These are phyloP conservation scores for Xerocomus minutiporus DNA, from an alignment of 1,284 basidiomycete species.

Conservation along the genomic window DNA sequence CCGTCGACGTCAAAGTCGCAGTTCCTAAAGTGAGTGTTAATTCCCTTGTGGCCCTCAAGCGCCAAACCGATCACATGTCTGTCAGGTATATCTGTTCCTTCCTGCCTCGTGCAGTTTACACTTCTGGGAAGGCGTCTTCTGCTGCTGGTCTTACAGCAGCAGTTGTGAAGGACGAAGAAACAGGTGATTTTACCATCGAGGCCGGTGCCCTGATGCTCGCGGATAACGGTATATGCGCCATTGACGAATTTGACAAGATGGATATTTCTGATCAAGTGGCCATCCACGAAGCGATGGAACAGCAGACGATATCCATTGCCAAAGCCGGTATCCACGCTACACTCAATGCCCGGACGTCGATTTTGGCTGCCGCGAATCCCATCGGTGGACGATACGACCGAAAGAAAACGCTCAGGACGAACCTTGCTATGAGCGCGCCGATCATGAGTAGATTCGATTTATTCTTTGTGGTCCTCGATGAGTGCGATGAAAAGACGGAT, in stretches of 20 bases:
- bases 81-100: slow-evolving; percentile 97
- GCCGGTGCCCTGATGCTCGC: slow-evolving; percentile 98
- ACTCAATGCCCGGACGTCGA: slow-evolving; percentile 95
- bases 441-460: slow-evolving; percentile 99
- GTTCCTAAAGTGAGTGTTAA: slow-evolving; percentile 81
- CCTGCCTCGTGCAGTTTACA: slow-evolving; percentile 96
- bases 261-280: slow-evolving; percentile 98
- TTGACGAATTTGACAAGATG: slow-evolving; percentile 99
- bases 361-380: slow-evolving; percentile 97
- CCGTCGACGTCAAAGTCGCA: slow-evolving; percentile 97
- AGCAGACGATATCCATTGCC: slow-evolving; percentile 98
- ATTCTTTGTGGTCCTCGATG: slow-evolving; percentile 98
- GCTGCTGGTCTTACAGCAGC: slow-evolving; percentile 98
- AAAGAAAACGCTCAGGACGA: slow-evolving; percentile 90
- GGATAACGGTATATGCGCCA: slow-evolving; percentile 99
- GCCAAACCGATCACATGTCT: background rate
- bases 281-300: slow-evolving; percentile 99
- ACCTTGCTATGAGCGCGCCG: slow-evolving; percentile 96
- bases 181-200: slow-evolving; percentile 99
- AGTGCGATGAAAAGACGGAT: slow-evolving; percentile 93
- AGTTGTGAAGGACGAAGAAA: slow-evolving; percentile 98
- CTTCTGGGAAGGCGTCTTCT: slow-evolving; percentile 97
- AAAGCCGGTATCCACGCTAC: slow-evolving; percentile 99
- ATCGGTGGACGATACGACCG: slow-evolving; percentile 95
- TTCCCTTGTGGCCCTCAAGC: background rate